Evolutionary conservation across 805 yeast genomes (phyloP).

Genomic region (Cyberlindnera nakhonratchasimensis): DNA sequence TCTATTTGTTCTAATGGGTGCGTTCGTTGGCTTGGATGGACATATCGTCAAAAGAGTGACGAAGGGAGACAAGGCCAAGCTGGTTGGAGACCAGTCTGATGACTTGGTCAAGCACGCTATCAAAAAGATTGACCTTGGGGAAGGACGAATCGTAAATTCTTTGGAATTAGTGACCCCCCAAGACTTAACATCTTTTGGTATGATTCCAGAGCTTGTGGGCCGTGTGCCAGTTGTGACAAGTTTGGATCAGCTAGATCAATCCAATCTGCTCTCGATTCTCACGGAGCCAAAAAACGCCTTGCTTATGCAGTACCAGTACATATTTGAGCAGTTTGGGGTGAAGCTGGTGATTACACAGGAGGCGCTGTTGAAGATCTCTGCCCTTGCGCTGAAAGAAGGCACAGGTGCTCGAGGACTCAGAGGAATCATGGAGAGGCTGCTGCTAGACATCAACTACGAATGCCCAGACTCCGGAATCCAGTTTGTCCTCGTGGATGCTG

Average conservation of each 20-base stretch:
- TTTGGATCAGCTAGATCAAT: slow-evolving; percentile 41
- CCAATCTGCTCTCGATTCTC: slow-evolving; percentile 46
- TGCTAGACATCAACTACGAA: slow-evolving; percentile 52
- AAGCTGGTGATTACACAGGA: slow-evolving; percentile 44
- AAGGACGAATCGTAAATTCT: slow-evolving; percentile 39
- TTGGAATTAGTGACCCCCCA: slow-evolving; percentile 45
- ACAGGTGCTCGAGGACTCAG: slow-evolving; percentile 62
- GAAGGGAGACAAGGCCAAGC: slow-evolving; percentile 19
- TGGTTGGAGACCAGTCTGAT: slow-evolving; percentile 17
- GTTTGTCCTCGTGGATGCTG: slow-evolving; percentile 45
- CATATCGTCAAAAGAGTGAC: slow-evolving; percentile 41
- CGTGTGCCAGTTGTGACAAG: slow-evolving; percentile 54
- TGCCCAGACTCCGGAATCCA: slow-evolving; percentile 55
- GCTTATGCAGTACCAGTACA: slow-evolving; percentile 49
- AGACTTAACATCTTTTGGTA: slow-evolving; percentile 49
- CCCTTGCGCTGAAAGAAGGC: slow-evolving; percentile 46
- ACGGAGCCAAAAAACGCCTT: slow-evolving; percentile 55
- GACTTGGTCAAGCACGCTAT: slow-evolving; percentile 22
- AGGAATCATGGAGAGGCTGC: slow-evolving; percentile 49
- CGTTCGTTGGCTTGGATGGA: slow-evolving; percentile 55
- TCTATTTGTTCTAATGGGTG: slow-evolving; percentile 56
- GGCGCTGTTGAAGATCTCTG: slow-evolving; percentile 48
- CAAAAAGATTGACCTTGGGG: slow-evolving; percentile 35
- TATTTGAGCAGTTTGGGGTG: slow-evolving; percentile 51
- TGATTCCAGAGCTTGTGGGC: slow-evolving; percentile 60